Percentiles rank a stretch among this genome's conserved stretches.
These are phyloP conservation scores for Balansia obtecta DNA, from an alignment of 2,329 filamentous ascomycete species.

Conservation along the genomic window DNA sequence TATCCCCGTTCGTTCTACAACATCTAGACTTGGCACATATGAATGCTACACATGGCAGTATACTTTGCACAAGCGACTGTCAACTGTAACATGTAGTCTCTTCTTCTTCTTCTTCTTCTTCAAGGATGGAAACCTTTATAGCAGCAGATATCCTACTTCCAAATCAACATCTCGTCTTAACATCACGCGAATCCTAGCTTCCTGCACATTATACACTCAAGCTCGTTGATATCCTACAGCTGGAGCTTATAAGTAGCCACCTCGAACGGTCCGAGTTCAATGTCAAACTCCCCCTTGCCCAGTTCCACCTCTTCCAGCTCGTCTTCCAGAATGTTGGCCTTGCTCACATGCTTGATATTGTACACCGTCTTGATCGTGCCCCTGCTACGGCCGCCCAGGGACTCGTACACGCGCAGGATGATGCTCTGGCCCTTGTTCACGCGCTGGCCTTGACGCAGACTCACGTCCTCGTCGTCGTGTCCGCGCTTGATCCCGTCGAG, in stretches of 20 bases:
- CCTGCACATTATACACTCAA: slow-evolving; percentile 14
- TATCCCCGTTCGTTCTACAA: too few relatives aligned
- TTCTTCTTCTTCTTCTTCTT: too few relatives aligned
- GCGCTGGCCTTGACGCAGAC: slow-evolving; percentile 45
- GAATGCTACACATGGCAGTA: too few relatives aligned
- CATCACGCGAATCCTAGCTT: slow-evolving; percentile 9
- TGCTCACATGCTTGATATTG: slow-evolving; percentile 63
- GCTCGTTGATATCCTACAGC: slow-evolving; percentile 24
- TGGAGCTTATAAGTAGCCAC: slow-evolving; percentile 66
- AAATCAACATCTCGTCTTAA: neutral
- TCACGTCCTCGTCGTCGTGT: slow-evolving; percentile 72
- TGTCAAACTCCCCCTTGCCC: slow-evolving; percentile 36
- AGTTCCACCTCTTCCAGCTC: slow-evolving; percentile 55
- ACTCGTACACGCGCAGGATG: slow-evolving; percentile 78
- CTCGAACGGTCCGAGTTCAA: slow-evolving; percentile 69
- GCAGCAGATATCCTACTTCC: too few relatives aligned
- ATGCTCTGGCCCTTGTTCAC: slow-evolving; percentile 63
- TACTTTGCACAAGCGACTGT: too few relatives aligned
- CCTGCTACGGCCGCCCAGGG: slow-evolving; percentile 66
- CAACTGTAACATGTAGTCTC: too few relatives aligned
- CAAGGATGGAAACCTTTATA: too few relatives aligned
- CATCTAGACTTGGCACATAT: too few relatives aligned
- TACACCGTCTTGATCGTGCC: slow-evolving; percentile 58
- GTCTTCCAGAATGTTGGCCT: slow-evolving; percentile 83
- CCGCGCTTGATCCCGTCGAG: slow-evolving; percentile 88